These are phyloP conservation scores for Picea abies DNA, from an alignment of 83 land plant genomes.

Conservation along the genomic window DNA sequence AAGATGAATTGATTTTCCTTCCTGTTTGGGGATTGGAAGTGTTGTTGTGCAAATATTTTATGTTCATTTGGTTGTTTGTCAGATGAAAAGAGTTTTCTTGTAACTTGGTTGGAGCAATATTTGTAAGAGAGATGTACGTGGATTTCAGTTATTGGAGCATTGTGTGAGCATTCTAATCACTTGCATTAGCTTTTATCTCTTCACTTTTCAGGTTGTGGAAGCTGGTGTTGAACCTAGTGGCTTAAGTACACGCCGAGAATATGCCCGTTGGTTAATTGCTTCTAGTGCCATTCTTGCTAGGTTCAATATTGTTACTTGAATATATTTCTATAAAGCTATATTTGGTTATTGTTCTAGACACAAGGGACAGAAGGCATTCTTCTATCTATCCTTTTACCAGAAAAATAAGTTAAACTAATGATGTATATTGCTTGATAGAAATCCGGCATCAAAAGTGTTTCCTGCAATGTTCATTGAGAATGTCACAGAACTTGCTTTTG, in stretches of 20 bases:
- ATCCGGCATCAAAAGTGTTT: conserved; percentile 77
- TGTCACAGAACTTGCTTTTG: conserved; percentile 92
- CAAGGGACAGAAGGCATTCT: background rate
- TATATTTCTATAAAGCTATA: background rate
- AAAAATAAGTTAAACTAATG: background rate
- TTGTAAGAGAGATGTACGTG: background rate
- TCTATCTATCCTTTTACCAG: background rate
- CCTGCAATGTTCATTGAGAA: conserved; percentile 98
- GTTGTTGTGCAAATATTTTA: background rate
- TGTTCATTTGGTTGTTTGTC: background rate
- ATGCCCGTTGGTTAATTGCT: conserved; percentile 96
- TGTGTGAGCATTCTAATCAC: background rate
- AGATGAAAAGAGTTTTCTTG: background rate
- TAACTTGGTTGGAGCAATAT: background rate
- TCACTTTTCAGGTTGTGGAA: conserved; percentile 76
- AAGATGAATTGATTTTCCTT: background rate
- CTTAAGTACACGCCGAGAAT: conserved; percentile 91
- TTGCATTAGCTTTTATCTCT: background rate
- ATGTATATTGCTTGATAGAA: conserved; percentile 31
- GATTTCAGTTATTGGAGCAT: background rate
- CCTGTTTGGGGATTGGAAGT: background rate
- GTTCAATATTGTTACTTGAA: conserved; percentile 30
- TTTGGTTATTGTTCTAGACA: background rate
- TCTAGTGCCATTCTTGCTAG: conserved; percentile 85
- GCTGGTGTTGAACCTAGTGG: conserved; percentile 72